Evolutionary conservation across 352 stramenopile genomes (phyloP), one percentile per base, ranked within the genome.

Genomic region (Globisporangium heterothallicum): DNA sequence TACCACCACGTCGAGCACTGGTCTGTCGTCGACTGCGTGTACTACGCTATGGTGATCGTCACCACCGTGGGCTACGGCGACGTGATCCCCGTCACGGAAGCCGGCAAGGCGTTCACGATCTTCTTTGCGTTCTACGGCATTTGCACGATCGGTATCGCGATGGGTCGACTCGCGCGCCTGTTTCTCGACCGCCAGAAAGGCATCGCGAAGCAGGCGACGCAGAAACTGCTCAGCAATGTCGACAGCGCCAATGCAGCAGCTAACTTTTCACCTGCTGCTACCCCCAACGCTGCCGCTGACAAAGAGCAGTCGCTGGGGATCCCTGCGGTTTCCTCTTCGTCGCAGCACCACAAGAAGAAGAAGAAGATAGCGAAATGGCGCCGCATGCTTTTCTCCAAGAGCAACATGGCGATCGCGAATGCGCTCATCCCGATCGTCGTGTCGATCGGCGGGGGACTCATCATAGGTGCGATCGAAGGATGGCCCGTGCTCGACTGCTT

Each of bases 21-120:
- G 76, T 64, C 58, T 0, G 55, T 85, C 14, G 56, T 97, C 0
- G 90, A 97, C 66, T 83, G 78, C 27, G 60, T 97, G 21, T 97
- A 97, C 58, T 97, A 94, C 67, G 73, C 77, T 26, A 88, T 96
- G 63, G 88, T 97, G 8, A 96, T 94, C 35, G 69, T 98, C n/a
- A 97, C 91, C 7, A 96, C 83, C 1, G 84, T 95, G 27, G 88
- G 86, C 4, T 97, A 94, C 57, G 86, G 81, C 18, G 87, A 96
- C 59, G 71, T 94, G 14, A 58, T 65, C 14, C 84, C 88, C 3
- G 43, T 70, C 12, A 84, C 68, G 21, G 66, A 52, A 0, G 53
- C 59, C 0, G 79, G 83, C 21, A 90, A 85, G 50, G 63, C 88
- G 7, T 95, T 96, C 48, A 87, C 78, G 29, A 85, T 97, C 40